A percentile compares a stretch with the other conserved stretches of the same genome.
Evolutionary conservation across 805 yeast genomes (phyloP).

Genomic region (Hanseniaspora guilliermondii): DNA sequence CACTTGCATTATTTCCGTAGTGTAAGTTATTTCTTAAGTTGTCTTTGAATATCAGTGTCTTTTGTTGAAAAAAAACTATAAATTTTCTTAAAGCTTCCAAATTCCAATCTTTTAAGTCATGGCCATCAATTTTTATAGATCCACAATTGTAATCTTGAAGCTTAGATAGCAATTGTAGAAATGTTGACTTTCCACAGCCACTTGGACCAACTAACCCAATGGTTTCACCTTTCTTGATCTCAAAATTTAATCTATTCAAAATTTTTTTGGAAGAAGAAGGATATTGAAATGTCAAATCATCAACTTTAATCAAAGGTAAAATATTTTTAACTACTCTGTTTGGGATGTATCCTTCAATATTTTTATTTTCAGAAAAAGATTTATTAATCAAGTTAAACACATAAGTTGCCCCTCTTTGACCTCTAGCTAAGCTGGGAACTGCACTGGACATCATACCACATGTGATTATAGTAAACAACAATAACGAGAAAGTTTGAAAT

Average conservation of each 20-base stretch:
- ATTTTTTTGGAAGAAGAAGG: constrained; percentile 26
- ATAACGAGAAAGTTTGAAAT: constrained; percentile 56
- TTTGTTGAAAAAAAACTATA: constrained; percentile 66
- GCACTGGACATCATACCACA: constrained; percentile 48
- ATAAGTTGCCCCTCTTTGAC: constrained; percentile 57
- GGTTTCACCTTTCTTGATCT: constrained; percentile 35
- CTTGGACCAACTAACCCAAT: constrained; percentile 72
- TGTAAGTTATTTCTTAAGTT: constrained; percentile 56
- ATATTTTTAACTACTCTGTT: background rate
- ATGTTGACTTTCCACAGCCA: constrained; percentile 85
- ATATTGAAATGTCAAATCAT: constrained; percentile 40
- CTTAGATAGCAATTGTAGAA: constrained; percentile 44
- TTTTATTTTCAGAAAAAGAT: constrained; percentile 8
- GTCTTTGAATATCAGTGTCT: constrained; percentile 59
- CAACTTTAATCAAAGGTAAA: constrained; percentile 25
- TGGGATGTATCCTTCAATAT: constrained; percentile 1
- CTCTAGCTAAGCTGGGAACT: constrained; percentile 71
- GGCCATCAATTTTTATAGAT: constrained; percentile 34
- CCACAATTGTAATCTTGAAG: constrained; percentile 32
- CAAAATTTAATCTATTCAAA: constrained; percentile 34
- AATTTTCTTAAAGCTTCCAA: constrained; percentile 37
- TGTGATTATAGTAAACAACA: constrained; percentile 60
- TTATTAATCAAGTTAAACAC: constrained; percentile 25
- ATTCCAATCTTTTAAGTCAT: constrained; percentile 37
- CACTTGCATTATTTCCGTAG: constrained; percentile 41